Percentiles rank a stretch among this genome's conserved stretches.
These are phyloP conservation scores for Zygoascus flipseniorum DNA, from an alignment of 805 yeast species.

Conservation along the genomic window DNA sequence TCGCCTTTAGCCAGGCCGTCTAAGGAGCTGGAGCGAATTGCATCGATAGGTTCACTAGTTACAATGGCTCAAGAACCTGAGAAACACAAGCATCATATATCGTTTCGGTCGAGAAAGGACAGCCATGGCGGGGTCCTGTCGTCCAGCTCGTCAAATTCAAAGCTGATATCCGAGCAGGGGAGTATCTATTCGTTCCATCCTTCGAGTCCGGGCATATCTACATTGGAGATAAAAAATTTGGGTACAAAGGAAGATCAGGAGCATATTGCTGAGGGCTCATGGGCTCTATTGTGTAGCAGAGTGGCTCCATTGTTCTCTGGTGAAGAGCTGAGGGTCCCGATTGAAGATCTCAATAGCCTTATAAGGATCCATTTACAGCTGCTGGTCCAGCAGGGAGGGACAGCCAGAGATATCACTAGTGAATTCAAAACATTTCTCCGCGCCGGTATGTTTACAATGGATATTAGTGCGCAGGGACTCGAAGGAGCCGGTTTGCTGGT, in stretches of 20 bases:
- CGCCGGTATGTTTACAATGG: slow-evolving; percentile 31
- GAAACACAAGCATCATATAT: slow-evolving; percentile 28
- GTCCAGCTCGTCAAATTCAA: slow-evolving; percentile 36
- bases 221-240: slow-evolving; percentile 23
- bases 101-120: slow-evolving; percentile 31
- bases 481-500: slow-evolving; percentile 20
- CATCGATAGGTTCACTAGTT: slow-evolving; percentile 24
- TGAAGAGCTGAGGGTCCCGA: slow-evolving; percentile 41
- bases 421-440: slow-evolving; percentile 40
- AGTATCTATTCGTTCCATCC: slow-evolving; percentile 35
- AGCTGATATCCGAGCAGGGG: slow-evolving; percentile 33
- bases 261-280: slow-evolving; percentile 38
- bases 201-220: slow-evolving; percentile 26
- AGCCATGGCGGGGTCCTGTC: slow-evolving; percentile 31
- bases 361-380: slow-evolving; percentile 35
- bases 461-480: slow-evolving; percentile 7
- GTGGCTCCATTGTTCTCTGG: slow-evolving; percentile 41
- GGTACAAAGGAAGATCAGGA: slow-evolving; percentile 27
- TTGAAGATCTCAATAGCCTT: slow-evolving; percentile 48
- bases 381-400: slow-evolving; percentile 31
- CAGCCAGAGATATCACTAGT: slow-evolving; percentile 31
- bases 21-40: slow-evolving; percentile 30
- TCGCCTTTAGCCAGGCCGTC: slow-evolving; percentile 29
- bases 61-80: slow-evolving; percentile 6
- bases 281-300: slow-evolving; percentile 38